Conservation (phyloP, 2,329 filamentous ascomycete genomes). For the Aspergillus sp. region DNA sequence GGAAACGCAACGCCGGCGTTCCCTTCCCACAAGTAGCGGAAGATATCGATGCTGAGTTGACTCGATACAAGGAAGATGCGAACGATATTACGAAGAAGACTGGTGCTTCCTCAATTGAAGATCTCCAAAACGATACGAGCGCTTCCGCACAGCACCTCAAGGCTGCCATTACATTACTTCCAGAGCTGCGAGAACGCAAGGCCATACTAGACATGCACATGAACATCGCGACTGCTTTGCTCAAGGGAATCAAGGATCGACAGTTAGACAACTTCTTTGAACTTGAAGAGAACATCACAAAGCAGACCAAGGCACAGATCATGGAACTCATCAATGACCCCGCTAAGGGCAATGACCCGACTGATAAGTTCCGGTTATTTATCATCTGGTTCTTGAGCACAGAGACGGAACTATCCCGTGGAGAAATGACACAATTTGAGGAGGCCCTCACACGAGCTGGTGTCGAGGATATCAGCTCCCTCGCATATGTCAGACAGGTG, state of each 20-base stretch:
- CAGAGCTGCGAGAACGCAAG: conserved; percentile 88
- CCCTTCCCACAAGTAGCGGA: conserved; percentile 96
- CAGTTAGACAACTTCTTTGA: conserved; percentile 97
- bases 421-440: conserved; percentile 81
- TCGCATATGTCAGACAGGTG: conserved; percentile 85
- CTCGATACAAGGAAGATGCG: conserved; percentile 91
- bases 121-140: conserved; percentile 82
- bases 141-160: conserved; percentile 92
- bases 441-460: conserved; percentile 73
- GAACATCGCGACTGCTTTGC: conserved; percentile 82
- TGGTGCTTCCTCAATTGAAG: conserved; percentile 85
- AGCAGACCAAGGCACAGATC: conserved; percentile 84
- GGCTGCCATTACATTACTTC: conserved; percentile 86
- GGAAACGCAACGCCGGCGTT: conserved; percentile 82
- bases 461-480: conserved; percentile 64
- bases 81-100: conserved; percentile 93
- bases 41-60: conserved; percentile 89
- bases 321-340: conserved; percentile 78
- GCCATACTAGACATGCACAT: conserved; percentile 96
- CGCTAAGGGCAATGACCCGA: conserved; percentile 75
- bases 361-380: conserved; percentile 89
- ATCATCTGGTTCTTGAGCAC: conserved; percentile 97
- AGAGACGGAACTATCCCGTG: conserved; percentile 77
- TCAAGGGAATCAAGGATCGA: conserved; percentile 85
- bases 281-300: conserved; percentile 85